phyloP scores from a whole-genome alignment of 169 alveolate genomes.

The Theileria sp. region DNA sequence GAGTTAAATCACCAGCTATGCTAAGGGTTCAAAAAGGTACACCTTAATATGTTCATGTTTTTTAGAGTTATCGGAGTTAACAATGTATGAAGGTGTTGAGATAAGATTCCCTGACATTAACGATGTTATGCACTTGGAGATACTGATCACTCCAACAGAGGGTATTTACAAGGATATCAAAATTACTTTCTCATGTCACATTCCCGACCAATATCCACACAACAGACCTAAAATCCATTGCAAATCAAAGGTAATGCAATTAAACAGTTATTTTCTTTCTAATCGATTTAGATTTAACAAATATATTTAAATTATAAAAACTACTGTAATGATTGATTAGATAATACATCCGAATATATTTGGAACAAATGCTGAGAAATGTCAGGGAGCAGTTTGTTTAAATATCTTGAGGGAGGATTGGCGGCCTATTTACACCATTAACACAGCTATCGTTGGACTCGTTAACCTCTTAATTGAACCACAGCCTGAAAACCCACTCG shows the following conservation, averaged over 20 bases:
- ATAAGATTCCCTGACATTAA: slow-evolving; percentile 46
- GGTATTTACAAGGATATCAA: slow-evolving; percentile 51
- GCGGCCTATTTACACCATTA: slow-evolving; percentile 85
- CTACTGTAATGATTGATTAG: background rate
- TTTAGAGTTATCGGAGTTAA: slow-evolving; percentile 41
- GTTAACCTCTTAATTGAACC: slow-evolving; percentile 73
- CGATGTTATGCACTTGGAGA: slow-evolving; percentile 43
- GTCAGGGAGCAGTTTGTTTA: slow-evolving; percentile 87
- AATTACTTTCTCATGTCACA: slow-evolving; percentile 20
- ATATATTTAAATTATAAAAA: background rate
- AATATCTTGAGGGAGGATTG: slow-evolving; percentile 90
- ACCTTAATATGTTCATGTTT: background rate
- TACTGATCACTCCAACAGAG: slow-evolving; percentile 35
- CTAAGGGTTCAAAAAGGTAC: slow-evolving; percentile 20
- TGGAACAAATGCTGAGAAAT: slow-evolving; percentile 54
- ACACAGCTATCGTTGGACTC: slow-evolving; percentile 84
- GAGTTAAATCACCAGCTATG: slow-evolving; percentile 10
- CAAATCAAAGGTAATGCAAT: slow-evolving; percentile 29
- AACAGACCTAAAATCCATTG: slow-evolving; percentile 44
- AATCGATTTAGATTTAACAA: background rate
- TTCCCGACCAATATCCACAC: slow-evolving; percentile 56
- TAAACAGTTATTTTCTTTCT: background rate
- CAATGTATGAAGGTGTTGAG: slow-evolving; percentile 39
- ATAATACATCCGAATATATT: slow-evolving; percentile 54
- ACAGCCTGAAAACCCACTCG: slow-evolving; percentile 54